Base-by-base conservation (phyloP, 768 basidiomycete genomes). In the Mrakia blollopis region DNA sequence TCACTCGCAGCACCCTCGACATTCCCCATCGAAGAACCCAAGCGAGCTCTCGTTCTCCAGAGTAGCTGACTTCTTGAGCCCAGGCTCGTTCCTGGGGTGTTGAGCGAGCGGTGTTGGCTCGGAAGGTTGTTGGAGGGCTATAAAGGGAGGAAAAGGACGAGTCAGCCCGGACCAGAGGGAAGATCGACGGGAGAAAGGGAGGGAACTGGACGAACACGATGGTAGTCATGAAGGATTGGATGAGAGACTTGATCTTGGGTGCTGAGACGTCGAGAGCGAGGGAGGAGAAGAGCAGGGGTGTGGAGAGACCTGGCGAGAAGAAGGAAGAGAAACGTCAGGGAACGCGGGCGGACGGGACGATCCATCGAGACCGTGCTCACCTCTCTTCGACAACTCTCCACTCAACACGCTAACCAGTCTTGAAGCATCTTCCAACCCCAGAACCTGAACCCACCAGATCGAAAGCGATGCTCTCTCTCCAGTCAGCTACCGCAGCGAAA, bases 11-110 rank as follows among this genome's bases (percentile, higher is more conserved):
- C 65, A 93, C 88, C 35, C 94, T 86, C 3, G 90, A 91, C 8
- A 98, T 87, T 44, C 90, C 93, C 97, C 97, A 99, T 32, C 95
- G 89, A 44, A 98, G 86, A 80, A 91, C 89, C 90, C 95, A 94
- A 7, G 91, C 94, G 21, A 98, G 86, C 81, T 97, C 92, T 78
- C 95, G 90, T 16, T 92, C 90, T 7, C 89, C 90, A 0, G 93
- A 92, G 81, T 96, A 92, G 47, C 86, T 85, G 1, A 93, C 90
- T 81, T 98, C 94, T 80, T 93, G 73, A 28, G 63, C 90, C 61
- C 88, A 86, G 4, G 30, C 28, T 57, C 80, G 78, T 0, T 62
- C 32, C 5, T 79, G 47, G 37, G 62, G 23, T 62, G 71, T 68
- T 30, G 70, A 70, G 23, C 28, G 74, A 54, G 7, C 39, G 52